Percentiles rank a stretch among this genome's conserved stretches.
These are phyloP conservation scores for Hordeum pubiflorum DNA, from an alignment of 202 grass and related monocot genomes.

Conservation along the genomic window DNA sequence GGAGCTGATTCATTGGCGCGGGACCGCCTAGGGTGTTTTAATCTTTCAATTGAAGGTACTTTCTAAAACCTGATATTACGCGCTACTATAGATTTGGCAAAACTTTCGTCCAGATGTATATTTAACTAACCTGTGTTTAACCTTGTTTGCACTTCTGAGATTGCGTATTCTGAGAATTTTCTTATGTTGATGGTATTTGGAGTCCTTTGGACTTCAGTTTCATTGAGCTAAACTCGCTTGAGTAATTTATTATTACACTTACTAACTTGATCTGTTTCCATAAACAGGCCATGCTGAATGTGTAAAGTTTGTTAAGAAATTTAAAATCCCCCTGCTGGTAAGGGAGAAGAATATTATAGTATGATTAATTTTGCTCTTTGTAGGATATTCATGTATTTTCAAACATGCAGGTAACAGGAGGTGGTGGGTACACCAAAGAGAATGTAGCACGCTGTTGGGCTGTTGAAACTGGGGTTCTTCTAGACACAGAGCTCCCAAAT, in stretches of 20 bases:
- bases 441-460: conserved; percentile 98
- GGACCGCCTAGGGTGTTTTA: conserved; percentile 92
- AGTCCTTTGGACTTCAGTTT: background rate
- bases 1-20: conserved; percentile 95
- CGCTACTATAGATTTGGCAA: background rate
- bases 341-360: conserved; percentile 7
- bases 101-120: background rate
- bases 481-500: conserved; percentile 79
- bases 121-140: background rate
- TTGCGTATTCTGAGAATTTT: background rate
- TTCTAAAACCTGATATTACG: background rate
- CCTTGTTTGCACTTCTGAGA: background rate
- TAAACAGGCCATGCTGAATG: conserved; percentile 89
- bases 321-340: conserved; percentile 96
- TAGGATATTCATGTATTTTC: background rate
- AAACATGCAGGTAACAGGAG: conserved; percentile 78
- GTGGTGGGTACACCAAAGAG: conserved; percentile 98
- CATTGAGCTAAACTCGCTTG: background rate
- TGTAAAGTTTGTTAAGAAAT: conserved; percentile 96
- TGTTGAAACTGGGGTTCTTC: conserved; percentile 94
- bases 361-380: background rate
- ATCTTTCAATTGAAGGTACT: conserved; percentile 95
- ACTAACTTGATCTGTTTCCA: conserved; percentile 24
- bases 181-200: background rate
- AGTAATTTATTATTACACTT: conserved; percentile 16